Percentiles rank a stretch among this genome's conserved stretches.
These are phyloP conservation scores for Phalaenopsis hybrid DNA, from an alignment of 116 monocot species.

Conservation along the genomic window DNA sequence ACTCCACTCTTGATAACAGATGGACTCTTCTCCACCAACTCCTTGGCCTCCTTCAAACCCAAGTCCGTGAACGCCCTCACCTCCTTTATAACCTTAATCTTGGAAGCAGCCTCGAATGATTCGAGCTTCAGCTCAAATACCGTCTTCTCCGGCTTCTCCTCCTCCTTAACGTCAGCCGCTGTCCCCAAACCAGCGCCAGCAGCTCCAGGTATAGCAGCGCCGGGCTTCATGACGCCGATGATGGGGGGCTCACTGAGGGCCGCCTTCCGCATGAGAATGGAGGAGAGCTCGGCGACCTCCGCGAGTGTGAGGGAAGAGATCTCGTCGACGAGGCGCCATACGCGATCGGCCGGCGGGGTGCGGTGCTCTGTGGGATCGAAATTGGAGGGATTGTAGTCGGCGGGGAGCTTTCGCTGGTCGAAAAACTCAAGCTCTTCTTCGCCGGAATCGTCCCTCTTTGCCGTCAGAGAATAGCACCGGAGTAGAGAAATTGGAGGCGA, in stretches of 20 bases:
- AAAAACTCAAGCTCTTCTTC: constrained; percentile 36
- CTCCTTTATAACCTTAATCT: constrained; percentile 94
- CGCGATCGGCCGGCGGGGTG: constrained; percentile 59
- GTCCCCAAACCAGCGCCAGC: no score
- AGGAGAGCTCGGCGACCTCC: constrained; percentile 62
- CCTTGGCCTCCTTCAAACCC: constrained; percentile 99
- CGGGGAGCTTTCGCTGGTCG: constrained; percentile 68
- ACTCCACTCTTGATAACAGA: constrained; percentile 74
- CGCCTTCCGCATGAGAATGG: constrained; percentile 29
- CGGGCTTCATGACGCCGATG: no score
- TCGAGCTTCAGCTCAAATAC: constrained; percentile 92
- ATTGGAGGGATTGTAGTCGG: constrained; percentile 67
- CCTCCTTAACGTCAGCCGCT: constrained; percentile 19
- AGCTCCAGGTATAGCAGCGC: no score
- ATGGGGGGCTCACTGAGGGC: no score
- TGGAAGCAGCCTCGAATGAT: constrained; percentile 64
- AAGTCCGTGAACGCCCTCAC: constrained; percentile 79
- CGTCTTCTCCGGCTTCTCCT: constrained; percentile 77
- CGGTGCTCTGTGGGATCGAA: constrained; percentile 67
- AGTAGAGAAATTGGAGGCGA: constrained; percentile 3
- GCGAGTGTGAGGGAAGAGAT: constrained; percentile 60
- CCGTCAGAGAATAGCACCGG: constrained; percentile 21
- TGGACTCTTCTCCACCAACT: constrained; percentile 87
- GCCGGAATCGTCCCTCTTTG: constrained; percentile 3
- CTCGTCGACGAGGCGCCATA: constrained; percentile 92